Percentiles rank a stretch among this genome's conserved stretches.
phyloP scores from a whole-genome alignment of 768 basidiomycete genomes.

The Leucocoprinus leucothites region DNA sequence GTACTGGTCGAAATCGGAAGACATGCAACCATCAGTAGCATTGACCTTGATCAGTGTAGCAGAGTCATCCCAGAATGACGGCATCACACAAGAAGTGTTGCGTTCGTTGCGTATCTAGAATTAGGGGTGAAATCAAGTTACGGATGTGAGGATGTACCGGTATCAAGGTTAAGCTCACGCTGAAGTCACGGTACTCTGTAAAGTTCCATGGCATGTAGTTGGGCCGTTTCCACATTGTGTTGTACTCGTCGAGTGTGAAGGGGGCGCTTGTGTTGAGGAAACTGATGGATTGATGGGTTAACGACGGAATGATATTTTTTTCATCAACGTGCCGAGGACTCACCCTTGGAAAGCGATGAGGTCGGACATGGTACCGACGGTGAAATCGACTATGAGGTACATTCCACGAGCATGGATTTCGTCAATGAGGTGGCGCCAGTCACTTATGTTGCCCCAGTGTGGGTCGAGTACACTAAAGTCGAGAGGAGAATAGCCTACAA shows the following conservation, averaged over 20 bases:
- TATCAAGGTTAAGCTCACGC: constrained; percentile 34
- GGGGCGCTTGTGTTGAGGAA: constrained; percentile 79
- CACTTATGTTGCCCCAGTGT: constrained; percentile 82
- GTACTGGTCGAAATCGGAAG: constrained; percentile 91
- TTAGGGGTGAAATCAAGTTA: constrained; percentile 10
- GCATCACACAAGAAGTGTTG: constrained; percentile 73
- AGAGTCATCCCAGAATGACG: constrained; percentile 78
- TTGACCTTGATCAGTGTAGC: constrained; percentile 61
- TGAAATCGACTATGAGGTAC: constrained; percentile 94
- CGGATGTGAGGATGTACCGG: constrained; percentile 3
- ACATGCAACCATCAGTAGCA: constrained; percentile 60
- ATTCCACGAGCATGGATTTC: constrained; percentile 77
- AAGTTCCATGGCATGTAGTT: constrained; percentile 84
- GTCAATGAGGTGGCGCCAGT: constrained; percentile 77
- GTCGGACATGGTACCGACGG: constrained; percentile 90
- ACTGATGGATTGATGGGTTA: constrained; percentile 32
- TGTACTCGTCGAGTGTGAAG: constrained; percentile 73
- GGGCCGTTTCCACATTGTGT: constrained; percentile 71
- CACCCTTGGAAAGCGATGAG: constrained; percentile 86
- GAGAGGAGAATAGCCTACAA: constrained; percentile 84
- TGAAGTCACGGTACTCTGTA: constrained; percentile 79
- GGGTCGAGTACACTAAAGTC: constrained; percentile 91
- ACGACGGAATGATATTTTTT: too few relatives aligned
- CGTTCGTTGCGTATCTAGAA: constrained; percentile 61
- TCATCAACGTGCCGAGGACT: background rate